A percentile compares a stretch with the other conserved stretches of the same genome.
These are phyloP conservation scores for Fusarium albosuccineum DNA, from an alignment of 2,329 filamentous ascomycete species.

Conservation along the genomic window DNA sequence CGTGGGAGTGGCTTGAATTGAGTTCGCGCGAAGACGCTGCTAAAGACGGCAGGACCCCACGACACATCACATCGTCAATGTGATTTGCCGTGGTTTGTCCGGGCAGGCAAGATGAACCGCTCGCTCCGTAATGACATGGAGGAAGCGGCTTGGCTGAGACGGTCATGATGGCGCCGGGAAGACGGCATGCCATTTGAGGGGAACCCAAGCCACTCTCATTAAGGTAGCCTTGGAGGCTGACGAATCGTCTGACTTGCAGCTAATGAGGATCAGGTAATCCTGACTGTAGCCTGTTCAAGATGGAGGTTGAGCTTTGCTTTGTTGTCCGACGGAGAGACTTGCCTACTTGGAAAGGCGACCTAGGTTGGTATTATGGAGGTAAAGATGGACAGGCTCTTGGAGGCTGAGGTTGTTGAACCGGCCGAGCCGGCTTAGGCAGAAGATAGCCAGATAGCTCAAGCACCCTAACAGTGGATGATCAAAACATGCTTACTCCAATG, in stretches of 20 bases:
- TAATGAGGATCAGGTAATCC: too few species aligned
- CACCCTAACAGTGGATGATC: too few species aligned
- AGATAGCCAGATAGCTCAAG: too few species aligned
- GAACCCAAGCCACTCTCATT: conserved; percentile 2
- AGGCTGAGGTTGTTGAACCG: too few species aligned
- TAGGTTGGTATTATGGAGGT: too few species aligned
- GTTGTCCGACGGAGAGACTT: too few species aligned
- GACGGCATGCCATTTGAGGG: background rate
- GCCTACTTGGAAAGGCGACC: too few species aligned
- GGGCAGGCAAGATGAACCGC: background rate
- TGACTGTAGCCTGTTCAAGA: too few species aligned
- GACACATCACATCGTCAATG: background rate
- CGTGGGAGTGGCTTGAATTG: conserved; percentile 17
- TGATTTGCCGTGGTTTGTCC: conserved; percentile 1
- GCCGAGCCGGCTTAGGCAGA: too few species aligned
- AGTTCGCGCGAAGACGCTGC: conserved; percentile 9
- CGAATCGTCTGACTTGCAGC: background rate
- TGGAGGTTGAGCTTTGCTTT: too few species aligned
- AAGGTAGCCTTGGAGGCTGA: background rate
- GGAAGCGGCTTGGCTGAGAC: conserved; percentile 3
- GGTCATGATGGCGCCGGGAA: background rate
- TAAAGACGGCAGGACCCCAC: conserved; percentile 7
- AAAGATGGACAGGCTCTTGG: too few species aligned
- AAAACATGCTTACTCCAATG: too few species aligned
- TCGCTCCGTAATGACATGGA: background rate